Base-by-base conservation (phyloP, 2,329 filamentous ascomycete species). In the Trichophyton rubrum region DNA sequence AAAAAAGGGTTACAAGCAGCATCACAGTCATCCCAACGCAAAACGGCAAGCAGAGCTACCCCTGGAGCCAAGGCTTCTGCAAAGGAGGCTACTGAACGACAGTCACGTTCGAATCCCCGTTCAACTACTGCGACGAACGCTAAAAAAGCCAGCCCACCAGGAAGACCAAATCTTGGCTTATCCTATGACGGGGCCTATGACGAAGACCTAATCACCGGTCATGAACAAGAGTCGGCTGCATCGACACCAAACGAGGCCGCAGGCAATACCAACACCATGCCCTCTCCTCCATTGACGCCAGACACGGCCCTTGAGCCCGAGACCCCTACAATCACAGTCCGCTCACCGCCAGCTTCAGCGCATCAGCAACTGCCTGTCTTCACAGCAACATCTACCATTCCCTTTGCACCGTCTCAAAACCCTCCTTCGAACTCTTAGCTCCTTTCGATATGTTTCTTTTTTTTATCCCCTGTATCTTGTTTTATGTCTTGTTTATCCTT, bases 331-430 rank as follows among this genome's bases (percentile, higher is more conserved):
- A 62, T 66, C 8, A 66, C 65, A 17, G 60, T 70, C 1, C 69
- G 68, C 55, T 69, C 72, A 3, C 69, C 73, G 1, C 64, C 69
- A 17, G 67, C 70, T 1, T 62, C 70, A 11, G 74, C 73, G 49
- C 75, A 72, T 62, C 69, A 74, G 17, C 75, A 75, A 22, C 68
- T 82, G 30, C 79, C 80, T 1, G 70, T 79, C 0, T 80, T 82
- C 62, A 78, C 76, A 17, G 73, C 79, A 0, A 76, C 66, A 45
- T 73, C 73, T 3, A 68, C 70, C 3, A 78, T 78, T 61, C 74
- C 73, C 4, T 78, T 79, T 68, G 72, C 71, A 1, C 51, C 66
- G 49, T n/a, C 49, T 9, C 33, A 33, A 15, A 9, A 47, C 35
- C 24, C 9, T 8, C 51, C 27, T 3, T 51, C 35, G 4, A n/a